Evolutionary conservation across 108 stramenopile species (phyloP), one percentile per base, ranked within the genome.

Genomic region (Skeletonema marinoi): DNA sequence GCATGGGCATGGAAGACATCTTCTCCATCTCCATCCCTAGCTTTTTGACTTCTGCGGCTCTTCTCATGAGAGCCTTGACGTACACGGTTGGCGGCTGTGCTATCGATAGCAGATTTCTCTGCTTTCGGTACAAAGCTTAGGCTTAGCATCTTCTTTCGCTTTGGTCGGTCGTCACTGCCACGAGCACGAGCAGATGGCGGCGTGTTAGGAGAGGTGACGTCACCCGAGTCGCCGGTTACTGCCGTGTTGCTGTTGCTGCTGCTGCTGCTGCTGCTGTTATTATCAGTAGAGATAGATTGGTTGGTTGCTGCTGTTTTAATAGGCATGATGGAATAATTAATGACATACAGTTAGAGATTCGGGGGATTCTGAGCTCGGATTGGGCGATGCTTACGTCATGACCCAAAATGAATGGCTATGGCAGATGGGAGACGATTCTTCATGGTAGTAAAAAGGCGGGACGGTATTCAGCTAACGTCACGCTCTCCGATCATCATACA

Each of bases 101-200:
- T 39, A 39, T 75, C 74, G 56, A 75, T 44, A 38, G 67, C 74
- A 33, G 67, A 75, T 13, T 60, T 67, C 31, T 75, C 74, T 29
- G 65, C 65, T 39, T 75, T 75, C 3, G 74, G 74, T 50, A 60
- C 74, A 41, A 75, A 75, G 74, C 65, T 66, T 13, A 75, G 74
- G 74, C 65, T 66, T 13, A 75, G 74, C 65, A 75, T 75, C 30
- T 61, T 60, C 33, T 59, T 72, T 11, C 71, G 17, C 62, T 25
- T 25, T 25, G 25, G 25, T 25, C 51, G 41, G 19, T 36, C 64
- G 25, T 25, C 25, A 25, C 25, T 25, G 14, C 44, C 44, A 3
- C 41, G 41, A n/a, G 44, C 44, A 3, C 41, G 41, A n/a, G 44
- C 0, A 46, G 44, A n/a, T 46, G 25, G 25, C 25, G 14, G 16